A percentile compares a stretch with the other conserved stretches of the same genome.
Conservation (phyloP, 305 asterid species). For the Rubia peregrina region DNA sequence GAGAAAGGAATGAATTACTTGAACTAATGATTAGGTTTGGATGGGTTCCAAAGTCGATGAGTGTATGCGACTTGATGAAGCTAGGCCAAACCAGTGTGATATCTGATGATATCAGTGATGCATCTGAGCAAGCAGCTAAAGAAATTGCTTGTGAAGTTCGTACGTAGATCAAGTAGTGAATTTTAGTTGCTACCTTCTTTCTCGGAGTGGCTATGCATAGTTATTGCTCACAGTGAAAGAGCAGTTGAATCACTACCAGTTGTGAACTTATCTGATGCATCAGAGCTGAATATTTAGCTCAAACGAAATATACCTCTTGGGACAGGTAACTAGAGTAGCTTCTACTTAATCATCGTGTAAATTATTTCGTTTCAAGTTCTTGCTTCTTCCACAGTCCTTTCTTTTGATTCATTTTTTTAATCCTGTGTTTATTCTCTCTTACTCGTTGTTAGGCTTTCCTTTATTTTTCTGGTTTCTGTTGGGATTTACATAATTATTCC, state of each 20-base stretch:
- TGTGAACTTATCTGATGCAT: not conserved
- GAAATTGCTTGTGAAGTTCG: conserved; percentile 41
- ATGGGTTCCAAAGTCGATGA: conserved; percentile 52
- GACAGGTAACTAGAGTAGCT: conserved; percentile 15
- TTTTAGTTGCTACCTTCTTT: conserved; percentile 3
- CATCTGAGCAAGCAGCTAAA: conserved; percentile 25
- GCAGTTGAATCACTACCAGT: conserved; percentile 5
- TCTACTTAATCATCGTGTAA: not conserved
- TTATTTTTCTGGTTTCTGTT: not conserved
- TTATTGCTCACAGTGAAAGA: conserved; percentile 10
- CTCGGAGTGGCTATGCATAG: conserved; percentile 16
- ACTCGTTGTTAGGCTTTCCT: not conserved
- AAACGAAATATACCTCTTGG: not conserved
- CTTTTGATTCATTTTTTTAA: not conserved
- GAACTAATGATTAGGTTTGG: conserved; percentile 49
- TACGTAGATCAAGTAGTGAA: conserved; percentile 20
- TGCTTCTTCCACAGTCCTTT: not conserved
- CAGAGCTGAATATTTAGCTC: not conserved
- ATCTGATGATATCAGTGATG: conserved; percentile 21
- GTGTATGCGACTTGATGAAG: conserved; percentile 36
- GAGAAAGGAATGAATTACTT: conserved; percentile 36
- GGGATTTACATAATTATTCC: not conserved
- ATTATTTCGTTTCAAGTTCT: not conserved
- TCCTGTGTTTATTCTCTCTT: not conserved
- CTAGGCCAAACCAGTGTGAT: conserved; percentile 26